These are phyloP conservation scores for Pogostemon cablin DNA, from an alignment of 257 asterid genomes.

Conservation along the genomic window DNA sequence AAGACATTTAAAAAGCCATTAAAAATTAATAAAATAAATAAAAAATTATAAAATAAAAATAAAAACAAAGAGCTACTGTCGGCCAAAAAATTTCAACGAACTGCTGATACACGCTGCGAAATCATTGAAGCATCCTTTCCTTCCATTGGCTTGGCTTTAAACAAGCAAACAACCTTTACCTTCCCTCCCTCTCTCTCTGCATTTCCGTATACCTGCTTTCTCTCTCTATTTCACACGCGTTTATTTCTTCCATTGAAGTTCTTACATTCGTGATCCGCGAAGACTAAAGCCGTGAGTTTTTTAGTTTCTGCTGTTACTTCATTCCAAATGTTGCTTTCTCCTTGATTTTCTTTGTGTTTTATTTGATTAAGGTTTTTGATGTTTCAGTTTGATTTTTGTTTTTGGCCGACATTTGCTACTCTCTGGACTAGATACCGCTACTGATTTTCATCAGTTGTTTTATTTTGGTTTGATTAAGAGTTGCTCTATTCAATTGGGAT, in stretches of 20 bases:
- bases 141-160: slow-evolving; percentile 27
- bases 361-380: slow-evolving; percentile 15
- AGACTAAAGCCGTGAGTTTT: slow-evolving; percentile 27
- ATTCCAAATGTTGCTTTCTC: slow-evolving; percentile 11
- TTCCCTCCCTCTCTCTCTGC: slow-evolving; percentile 12
- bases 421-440: slow-evolving; percentile 31
- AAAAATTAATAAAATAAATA: no score
- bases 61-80: no score
- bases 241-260: slow-evolving; percentile 25
- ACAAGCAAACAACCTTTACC: slow-evolving; percentile 40
- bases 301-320: slow-evolving; percentile 33
- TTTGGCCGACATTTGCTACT: slow-evolving; percentile 27
- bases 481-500: slow-evolving; percentile 8
- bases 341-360: slow-evolving; percentile 5
- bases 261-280: slow-evolving; percentile 43
- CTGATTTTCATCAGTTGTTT: no score
- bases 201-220: slow-evolving; percentile 17
- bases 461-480: slow-evolving; percentile 29
- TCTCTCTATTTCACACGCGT: slow-evolving; percentile 37
- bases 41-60: no score
- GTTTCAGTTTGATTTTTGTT: slow-evolving; percentile 3
- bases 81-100: no score
- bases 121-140: slow-evolving; percentile 5
- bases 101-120: background rate
- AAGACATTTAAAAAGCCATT: no score